Evolutionary conservation across 129 eudicot genomes (phyloP).

Genomic region (Glebionis coronaria): DNA sequence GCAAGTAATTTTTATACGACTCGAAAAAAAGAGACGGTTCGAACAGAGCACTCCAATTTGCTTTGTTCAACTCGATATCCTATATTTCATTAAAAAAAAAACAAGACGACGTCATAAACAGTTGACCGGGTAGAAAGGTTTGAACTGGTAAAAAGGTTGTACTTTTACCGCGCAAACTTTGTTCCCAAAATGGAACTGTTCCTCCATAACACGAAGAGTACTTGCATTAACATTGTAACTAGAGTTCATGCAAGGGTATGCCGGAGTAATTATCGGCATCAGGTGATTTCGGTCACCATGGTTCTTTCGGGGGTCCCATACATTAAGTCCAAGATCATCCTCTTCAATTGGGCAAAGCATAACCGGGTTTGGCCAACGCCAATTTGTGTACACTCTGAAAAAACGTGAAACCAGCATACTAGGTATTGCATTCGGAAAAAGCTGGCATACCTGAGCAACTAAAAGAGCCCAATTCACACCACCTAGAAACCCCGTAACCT

Average conservation of each 20-base stretch:
- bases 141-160: neutral
- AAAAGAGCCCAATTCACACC: conserved; percentile 49
- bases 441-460: conserved; percentile 53
- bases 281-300: conserved; percentile 34
- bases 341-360: conserved; percentile 45
- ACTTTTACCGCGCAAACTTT: conserved; percentile 38
- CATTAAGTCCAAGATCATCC: conserved; percentile 35
- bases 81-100: conserved; percentile 20
- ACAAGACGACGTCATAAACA: conserved; percentile 14
- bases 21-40: conserved; percentile 42
- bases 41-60: conserved; percentile 40
- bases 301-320: conserved; percentile 37
- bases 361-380: conserved; percentile 52
- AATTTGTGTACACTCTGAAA: conserved; percentile 40
- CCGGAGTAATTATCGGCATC: conserved; percentile 43
- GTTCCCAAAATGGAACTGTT: conserved; percentile 36
- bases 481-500: conserved; percentile 44
- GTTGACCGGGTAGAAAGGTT: neutral
- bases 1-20: conserved; percentile 43
- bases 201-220: conserved; percentile 42
- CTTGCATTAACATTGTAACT: conserved; percentile 47
- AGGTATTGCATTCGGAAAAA: conserved; percentile 46
- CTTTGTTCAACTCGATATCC: conserved; percentile 42
- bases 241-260: conserved; percentile 46
- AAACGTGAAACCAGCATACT: conserved; percentile 52